These are phyloP conservation scores for Speleostelium caveatum DNA, from an alignment of 78 protist species.

Conservation along the genomic window DNA sequence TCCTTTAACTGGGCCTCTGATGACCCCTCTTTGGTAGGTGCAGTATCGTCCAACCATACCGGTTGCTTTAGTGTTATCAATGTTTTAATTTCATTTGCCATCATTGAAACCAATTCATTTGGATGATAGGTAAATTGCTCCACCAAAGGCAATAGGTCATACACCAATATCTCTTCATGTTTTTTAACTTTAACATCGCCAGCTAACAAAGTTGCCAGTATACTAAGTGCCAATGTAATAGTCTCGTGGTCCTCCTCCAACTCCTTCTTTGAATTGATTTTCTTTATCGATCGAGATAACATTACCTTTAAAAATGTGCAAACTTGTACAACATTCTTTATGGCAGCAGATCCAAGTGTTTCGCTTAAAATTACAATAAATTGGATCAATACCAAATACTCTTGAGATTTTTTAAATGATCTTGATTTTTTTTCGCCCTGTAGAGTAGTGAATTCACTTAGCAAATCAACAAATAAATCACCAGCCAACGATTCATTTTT, in stretches of 20 bases:
- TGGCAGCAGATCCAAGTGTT: constrained; percentile 37
- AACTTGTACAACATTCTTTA: constrained; percentile 75
- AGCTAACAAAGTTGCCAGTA: constrained; percentile 38
- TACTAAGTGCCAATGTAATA: constrained; percentile 32
- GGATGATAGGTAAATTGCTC: constrained; percentile 60
- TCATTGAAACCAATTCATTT: constrained; percentile 30
- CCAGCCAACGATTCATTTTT: constrained; percentile 61
- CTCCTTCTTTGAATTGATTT: background rate
- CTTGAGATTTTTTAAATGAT: too few species aligned
- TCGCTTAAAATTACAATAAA: constrained; percentile 54
- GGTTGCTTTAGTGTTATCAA: constrained; percentile 63
- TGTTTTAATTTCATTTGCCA: constrained; percentile 59
- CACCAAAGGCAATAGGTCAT: constrained; percentile 14
- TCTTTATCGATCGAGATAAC: constrained; percentile 12
- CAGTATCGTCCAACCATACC: constrained; percentile 12
- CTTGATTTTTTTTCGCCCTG: background rate
- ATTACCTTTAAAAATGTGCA: constrained; percentile 51
- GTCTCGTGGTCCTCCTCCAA: constrained; percentile 48
- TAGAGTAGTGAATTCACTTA: constrained; percentile 45
- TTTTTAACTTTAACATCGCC: constrained; percentile 72
- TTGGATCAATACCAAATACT: constrained; percentile 63
- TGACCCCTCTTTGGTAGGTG: background rate
- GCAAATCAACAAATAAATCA: constrained; percentile 69
- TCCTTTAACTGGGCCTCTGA: constrained; percentile 26
- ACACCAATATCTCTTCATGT: constrained; percentile 62